Base-by-base conservation (phyloP, 2,329 filamentous ascomycete species). In the Tolypocladium tundrense region DNA sequence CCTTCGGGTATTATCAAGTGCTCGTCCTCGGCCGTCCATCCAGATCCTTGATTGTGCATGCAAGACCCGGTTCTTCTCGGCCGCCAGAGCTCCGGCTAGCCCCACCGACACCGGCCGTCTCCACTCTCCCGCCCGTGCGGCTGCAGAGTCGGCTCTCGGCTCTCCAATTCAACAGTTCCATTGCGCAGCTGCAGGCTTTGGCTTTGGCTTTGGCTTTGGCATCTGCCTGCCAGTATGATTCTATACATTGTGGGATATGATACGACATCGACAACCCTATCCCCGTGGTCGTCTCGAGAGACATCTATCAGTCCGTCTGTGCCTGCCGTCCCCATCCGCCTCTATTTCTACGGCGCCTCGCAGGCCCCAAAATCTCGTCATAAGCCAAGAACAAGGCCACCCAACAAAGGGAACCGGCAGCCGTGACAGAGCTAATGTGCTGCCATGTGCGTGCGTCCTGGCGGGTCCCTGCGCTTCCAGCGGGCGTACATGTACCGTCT, bases 211-310 rank as follows among this genome's bases (percentile, higher is more conserved):
- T 43, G 39, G 39, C 48, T 35, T 14, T 52, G 55, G 54, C 55
- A 39, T 57, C 39, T 35, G 21, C 24, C 39, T 27, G 45, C 42
- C 24, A 54, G 50, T 40, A 53, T 51, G 24, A 31, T 27, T 48
- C 60, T 62, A 64, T 60, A 57, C 55, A 57, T 52, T 52, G 48
- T 42, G 55, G 55, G 55, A 57, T 57, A 53, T 53, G 16, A 52
- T 24, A 10, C 37, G 31, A 55, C 54, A 55, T 37, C 31, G 31
- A 52, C 48, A 52, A n/a, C 31, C 41, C 41, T 55, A 41, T 55
- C 41, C 16, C 19, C 39, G 54, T 57, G n/a, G 41, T 48, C 33
- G 21, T 51, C 33, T 24, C 42, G 9, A n/a, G 27, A 50, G 31
- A 52, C 48, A 21, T 35, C 9, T 37, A n/a, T 27, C 21, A 16